Evolutionary conservation across 306 rosid species (phyloP).

Genomic region (Herpetospermum pedunculosum): DNA sequence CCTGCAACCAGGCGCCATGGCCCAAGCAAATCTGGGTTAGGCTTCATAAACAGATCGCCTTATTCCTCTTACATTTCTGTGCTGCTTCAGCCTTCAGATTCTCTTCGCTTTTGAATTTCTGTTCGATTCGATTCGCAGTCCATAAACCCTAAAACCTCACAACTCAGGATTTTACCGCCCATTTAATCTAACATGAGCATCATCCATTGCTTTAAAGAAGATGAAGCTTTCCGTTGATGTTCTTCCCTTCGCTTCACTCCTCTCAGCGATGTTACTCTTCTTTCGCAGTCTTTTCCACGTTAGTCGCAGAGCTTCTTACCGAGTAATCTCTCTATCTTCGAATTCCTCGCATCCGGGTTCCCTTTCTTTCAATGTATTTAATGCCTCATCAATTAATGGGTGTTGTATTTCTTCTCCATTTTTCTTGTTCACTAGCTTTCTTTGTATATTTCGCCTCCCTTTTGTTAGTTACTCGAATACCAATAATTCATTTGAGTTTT

Average conservation of each 20-base stretch:
- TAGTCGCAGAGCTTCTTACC: conserved; percentile 40
- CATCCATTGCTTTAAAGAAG: conserved; percentile 4
- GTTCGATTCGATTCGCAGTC: background rate
- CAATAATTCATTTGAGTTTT: conserved; percentile 12
- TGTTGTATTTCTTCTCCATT: conserved; percentile 32
- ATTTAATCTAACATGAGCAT: conserved; percentile 12
- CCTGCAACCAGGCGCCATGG: background rate
- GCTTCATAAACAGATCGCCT: background rate
- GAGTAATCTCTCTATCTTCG: conserved; percentile 49
- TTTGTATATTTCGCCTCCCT: conserved; percentile 48
- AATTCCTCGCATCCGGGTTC: conserved; percentile 10
- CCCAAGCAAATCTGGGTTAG: background rate
- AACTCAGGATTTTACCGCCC: background rate
- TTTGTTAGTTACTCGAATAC: conserved; percentile 37
- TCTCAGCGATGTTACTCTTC: conserved; percentile 41
- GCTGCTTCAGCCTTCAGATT: background rate
- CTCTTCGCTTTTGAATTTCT: background rate
- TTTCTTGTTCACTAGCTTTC: conserved; percentile 44
- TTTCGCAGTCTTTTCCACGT: conserved; percentile 44
- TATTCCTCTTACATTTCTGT: too few species aligned
- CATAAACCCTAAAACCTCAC: conserved; percentile 6
- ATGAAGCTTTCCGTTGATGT: conserved; percentile 9
- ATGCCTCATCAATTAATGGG: conserved; percentile 17
- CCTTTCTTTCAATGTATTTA: conserved; percentile 14
- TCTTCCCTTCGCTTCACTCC: background rate